phyloP scores from a whole-genome alignment of 345 rosid genomes.

The Lepidium didymum region DNA sequence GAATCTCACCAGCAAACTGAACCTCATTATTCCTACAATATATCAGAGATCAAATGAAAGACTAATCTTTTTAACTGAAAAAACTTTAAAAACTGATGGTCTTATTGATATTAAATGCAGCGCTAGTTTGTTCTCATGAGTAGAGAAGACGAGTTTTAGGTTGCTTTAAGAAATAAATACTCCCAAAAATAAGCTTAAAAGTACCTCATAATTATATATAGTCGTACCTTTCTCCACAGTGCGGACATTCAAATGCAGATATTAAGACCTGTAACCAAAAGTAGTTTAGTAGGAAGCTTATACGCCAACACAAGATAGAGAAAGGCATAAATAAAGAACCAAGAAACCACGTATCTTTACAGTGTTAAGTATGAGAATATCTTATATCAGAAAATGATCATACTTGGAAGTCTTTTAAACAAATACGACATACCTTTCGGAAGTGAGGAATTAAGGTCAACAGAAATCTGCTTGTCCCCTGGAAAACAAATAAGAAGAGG shows the following conservation, averaged over 20 bases:
- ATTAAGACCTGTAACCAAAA: conserved; percentile 51
- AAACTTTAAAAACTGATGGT: not conserved
- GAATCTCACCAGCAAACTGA: conserved; percentile 97
- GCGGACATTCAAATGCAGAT: conserved; percentile 87
- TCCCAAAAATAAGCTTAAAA: not conserved
- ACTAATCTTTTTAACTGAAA: not conserved
- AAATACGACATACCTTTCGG: conserved; percentile 49
- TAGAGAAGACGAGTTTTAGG: no score
- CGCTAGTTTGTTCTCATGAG: no score
- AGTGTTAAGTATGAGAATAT: not conserved
- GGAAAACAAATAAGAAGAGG: conserved; percentile 2
- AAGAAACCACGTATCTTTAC: not conserved
- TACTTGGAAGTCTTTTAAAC: not conserved
- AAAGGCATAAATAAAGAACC: not conserved
- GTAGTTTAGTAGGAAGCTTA: not conserved
- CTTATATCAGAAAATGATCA: not conserved
- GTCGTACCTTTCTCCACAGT: conserved; percentile 80
- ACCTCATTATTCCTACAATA: conserved; percentile 77
- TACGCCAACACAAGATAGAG: not conserved
- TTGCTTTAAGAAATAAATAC: no score
- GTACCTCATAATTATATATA: not conserved
- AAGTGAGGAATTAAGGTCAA: conserved; percentile 83
- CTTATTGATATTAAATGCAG: no score
- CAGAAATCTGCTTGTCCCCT: conserved; percentile 72
- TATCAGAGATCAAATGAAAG: not conserved